These are phyloP conservation scores for Verticillium nonalfalfae DNA, from an alignment of 2,329 filamentous ascomycete genomes.

Conservation along the genomic window DNA sequence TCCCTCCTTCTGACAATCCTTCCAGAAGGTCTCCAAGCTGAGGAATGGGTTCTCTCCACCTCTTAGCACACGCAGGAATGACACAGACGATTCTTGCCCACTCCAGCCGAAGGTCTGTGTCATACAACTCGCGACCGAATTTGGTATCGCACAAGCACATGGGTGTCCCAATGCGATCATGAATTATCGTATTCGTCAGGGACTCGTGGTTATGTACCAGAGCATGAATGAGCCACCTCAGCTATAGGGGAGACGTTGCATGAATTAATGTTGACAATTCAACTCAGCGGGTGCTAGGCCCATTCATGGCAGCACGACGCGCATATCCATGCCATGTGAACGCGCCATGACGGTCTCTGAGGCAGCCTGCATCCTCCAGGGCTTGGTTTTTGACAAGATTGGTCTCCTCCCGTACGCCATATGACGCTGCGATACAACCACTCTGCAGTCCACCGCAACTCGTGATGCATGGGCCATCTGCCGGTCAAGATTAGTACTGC, in stretches of 20 bases:
- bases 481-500: not conserved
- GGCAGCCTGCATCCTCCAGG: not conserved
- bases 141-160: not conserved
- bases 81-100: conserved; percentile 6
- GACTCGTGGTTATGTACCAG: not conserved
- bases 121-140: not conserved
- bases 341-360: not conserved
- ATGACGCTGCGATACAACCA: not conserved
- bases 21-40: conserved; percentile 7
- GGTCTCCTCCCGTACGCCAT: not conserved
- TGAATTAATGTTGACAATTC: not conserved
- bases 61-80: conserved; percentile 5
- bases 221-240: not conserved
- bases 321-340: not conserved
- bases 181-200: not conserved
- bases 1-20: conserved; percentile 10
- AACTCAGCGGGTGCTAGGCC: not conserved
- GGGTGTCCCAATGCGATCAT: not conserved
- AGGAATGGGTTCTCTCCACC: conserved; percentile 2
- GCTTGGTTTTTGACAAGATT: not conserved
- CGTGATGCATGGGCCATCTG: not conserved
- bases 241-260: not conserved
- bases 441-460: not conserved
- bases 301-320: not conserved
- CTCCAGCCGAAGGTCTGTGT: not conserved